Base-by-base conservation (phyloP, 345 rosid genomes). In the Gossypioides kirkii region DNA sequence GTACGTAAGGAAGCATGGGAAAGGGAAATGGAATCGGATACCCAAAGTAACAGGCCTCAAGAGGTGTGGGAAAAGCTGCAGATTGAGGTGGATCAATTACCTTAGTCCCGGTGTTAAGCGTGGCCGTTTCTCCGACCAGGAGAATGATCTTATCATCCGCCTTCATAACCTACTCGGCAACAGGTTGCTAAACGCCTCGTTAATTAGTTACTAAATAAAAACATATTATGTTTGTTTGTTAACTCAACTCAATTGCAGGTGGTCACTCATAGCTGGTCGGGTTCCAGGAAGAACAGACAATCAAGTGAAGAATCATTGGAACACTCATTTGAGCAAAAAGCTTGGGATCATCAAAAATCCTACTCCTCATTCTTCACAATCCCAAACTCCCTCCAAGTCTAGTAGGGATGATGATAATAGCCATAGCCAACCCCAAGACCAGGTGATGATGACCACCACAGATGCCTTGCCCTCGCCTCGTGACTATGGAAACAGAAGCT, bases 241-340 rank as follows among this genome's bases (percentile, higher is more conserved):
- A 32, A 32, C 36, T 32, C 36, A 4, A 32, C 36, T 32, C 38
- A 32, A 32, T 7, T 32, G 38, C 5, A 32, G 38, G 80, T 86
- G 89, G 89, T 80, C 89, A 2, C 73, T 86, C 13, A 86, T 86
- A 63, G 89, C 89, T 55, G 87, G 87, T 28, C 72, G 89, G 52
- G 79, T 86, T 18, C 87, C 89, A 2, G 87, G 84, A 69, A 77
- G 87, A 61, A 84, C 89, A 11, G 87, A 86, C 53, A 84, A 84
- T 74, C 87, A 84, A 73, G 84, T 86, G n/a, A 86, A 86, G 74
- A 86, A 84, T 66, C 82, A 82, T 49, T 86, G 87, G 87, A 86
- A 84, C 81, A 82, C 87, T n/a, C 89, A 74, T 74, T 70, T 86
- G 49, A 49, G 85, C 80, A 86, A 86, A 75, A 84, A 79, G 69